Conservation (phyloP, 805 yeast species). For the Starmerella davenportii region DNA sequence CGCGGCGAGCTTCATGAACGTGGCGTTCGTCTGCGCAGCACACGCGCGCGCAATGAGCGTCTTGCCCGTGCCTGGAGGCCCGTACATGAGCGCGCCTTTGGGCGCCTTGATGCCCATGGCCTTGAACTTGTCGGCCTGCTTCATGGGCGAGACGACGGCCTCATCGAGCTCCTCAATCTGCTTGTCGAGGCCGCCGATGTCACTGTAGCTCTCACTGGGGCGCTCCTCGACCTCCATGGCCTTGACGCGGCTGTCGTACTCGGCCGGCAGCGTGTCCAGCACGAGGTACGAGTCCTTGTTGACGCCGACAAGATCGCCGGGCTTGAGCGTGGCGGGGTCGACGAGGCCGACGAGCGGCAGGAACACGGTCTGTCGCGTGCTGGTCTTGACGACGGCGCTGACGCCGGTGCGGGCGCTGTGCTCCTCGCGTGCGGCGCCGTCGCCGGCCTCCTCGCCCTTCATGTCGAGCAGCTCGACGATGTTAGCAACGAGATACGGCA, state of each 20-base stretch:
- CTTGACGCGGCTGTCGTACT: slow-evolving; percentile 91
- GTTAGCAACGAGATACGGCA: slow-evolving; percentile 91
- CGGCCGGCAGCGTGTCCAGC: slow-evolving; percentile 87
- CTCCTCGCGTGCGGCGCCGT: slow-evolving; percentile 87
- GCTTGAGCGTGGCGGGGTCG: slow-evolving; percentile 76
- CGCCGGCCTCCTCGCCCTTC: slow-evolving; percentile 57
- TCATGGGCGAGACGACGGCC: slow-evolving; percentile 96
- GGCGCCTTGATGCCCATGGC: slow-evolving; percentile 92
- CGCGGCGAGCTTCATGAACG: slow-evolving; percentile 88
- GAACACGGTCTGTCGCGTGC: slow-evolving; percentile 93
- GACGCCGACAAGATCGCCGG: slow-evolving; percentile 96
- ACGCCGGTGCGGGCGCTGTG: slow-evolving; percentile 84
- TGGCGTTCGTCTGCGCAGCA: slow-evolving; percentile 97
- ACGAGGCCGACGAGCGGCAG: slow-evolving; percentile 91
- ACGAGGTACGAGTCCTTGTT: slow-evolving; percentile 90
- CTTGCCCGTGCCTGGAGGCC: slow-evolving; percentile 99
- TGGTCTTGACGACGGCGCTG: slow-evolving; percentile 95
- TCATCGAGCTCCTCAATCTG: slow-evolving; percentile 96
- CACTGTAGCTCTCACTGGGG: slow-evolving; percentile 92
- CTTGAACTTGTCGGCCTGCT: slow-evolving; percentile 91
- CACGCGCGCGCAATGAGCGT: slow-evolving; percentile 94
- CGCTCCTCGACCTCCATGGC: slow-evolving; percentile 99
- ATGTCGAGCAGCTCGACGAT: slow-evolving; percentile 87
- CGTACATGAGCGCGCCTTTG: slow-evolving; percentile 95
- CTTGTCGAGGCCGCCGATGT: slow-evolving; percentile 95